Evolutionary conservation across 108 stramenopile genomes (phyloP), one percentile per base, ranked within the genome.

Genomic region (Cyclostephanos invisitatus): DNA sequence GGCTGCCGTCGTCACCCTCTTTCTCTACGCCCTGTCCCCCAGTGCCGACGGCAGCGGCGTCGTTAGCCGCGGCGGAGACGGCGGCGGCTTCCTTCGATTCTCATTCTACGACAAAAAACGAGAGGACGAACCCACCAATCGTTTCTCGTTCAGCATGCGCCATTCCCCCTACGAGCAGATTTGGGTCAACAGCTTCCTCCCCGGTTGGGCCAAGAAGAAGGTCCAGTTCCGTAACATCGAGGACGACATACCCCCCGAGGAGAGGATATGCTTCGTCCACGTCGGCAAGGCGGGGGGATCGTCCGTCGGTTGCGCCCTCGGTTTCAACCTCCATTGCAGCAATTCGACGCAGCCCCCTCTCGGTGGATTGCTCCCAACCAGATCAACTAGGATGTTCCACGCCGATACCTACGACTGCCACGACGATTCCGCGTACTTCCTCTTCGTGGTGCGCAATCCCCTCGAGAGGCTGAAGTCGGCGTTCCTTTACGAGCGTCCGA

Each of bases 111-210:
- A 2, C 24, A 57, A 12, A 12, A 27, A n/a, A 57, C 56, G 10
- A 27, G 17, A 57, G 11, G 28, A 57, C 0, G 17, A 57, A 14
- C 5, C 56, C 17, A n/a, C 29, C 56, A 25, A n/a, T 27, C 64
- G 59, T 56, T 78, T 73, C 56, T 46, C 78, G 3, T 53, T 46
- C 53, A 62, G 49, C n/a, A 9, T 4, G 5, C 54, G 38, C 0
- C 25, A 64, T 0, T 63, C 61, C 1, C 79, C 79, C 10, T 80
- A 80, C 58, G 79, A 80, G 53, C 67, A 69, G 35, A 80, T 74
- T 22, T 80, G 72, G 64, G 37, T 70, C 11, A 69, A 70, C 37
- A 18, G 8, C 14, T 29, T 14, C 18, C 53, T 73, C 5, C 73
- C 72, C 11, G 7, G 27, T 5, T 80, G 76, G 76, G 76, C 68